Evolutionary conservation across 345 rosid species (phyloP).

Genomic region (Gossypium arboreum): DNA sequence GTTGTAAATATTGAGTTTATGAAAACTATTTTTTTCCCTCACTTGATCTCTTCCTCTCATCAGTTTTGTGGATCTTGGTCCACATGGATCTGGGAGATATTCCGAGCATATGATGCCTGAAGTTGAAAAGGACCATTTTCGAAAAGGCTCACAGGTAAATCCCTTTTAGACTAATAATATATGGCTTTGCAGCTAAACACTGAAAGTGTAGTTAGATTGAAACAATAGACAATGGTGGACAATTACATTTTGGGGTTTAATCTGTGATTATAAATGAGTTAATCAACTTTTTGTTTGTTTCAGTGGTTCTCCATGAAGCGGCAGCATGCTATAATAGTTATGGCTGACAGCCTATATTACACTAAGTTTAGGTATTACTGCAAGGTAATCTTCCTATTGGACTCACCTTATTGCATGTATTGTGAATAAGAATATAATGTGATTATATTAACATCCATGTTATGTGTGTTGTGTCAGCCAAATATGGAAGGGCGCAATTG

Average conservation of each 20-base stretch:
- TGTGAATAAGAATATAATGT: not conserved
- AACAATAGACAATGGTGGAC: not conserved
- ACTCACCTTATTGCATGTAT: not conserved
- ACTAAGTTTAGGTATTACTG: constrained; percentile 55
- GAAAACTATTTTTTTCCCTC: not conserved
- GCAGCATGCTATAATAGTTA: constrained; percentile 56
- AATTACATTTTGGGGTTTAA: not conserved
- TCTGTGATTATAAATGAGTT: not conserved
- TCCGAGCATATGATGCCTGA: constrained; percentile 70
- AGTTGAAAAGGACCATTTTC: constrained; percentile 51
- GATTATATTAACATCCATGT: not conserved
- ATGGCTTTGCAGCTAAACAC: not conserved
- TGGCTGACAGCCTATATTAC: constrained; percentile 65
- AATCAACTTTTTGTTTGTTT: not conserved
- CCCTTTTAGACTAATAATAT: constrained; percentile 7
- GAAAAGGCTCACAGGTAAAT: constrained; percentile 67
- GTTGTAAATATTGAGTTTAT: not conserved
- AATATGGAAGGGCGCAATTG: constrained; percentile 67
- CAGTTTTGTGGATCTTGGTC: constrained; percentile 69
- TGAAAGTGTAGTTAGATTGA: not conserved
- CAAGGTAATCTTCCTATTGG: constrained; percentile 36
- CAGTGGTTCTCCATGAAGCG: constrained; percentile 84
- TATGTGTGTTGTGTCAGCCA: constrained; percentile 36
- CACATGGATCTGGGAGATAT: constrained; percentile 66
- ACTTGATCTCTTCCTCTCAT: constrained; percentile 5